phyloP scores from a whole-genome alignment of 768 basidiomycete genomes.

The Amanita phalloides region DNA sequence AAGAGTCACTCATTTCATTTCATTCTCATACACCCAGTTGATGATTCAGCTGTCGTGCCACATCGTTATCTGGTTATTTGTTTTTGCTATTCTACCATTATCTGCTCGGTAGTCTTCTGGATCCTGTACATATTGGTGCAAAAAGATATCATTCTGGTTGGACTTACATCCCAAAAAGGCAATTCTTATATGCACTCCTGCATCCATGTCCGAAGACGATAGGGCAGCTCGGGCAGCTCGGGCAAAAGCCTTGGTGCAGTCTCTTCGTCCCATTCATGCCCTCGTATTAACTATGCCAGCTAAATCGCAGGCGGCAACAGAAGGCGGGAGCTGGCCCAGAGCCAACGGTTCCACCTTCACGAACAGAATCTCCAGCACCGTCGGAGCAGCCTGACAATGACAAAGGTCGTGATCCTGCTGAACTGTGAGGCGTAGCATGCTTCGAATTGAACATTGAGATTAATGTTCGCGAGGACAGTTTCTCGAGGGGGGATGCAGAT shows the following conservation, averaged over 20 bases:
- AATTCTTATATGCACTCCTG: background rate
- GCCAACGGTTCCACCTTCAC: constrained; percentile 32
- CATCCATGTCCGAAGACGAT: constrained; percentile 56
- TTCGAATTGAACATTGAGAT: background rate
- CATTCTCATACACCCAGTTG: background rate
- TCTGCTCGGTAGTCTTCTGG: background rate
- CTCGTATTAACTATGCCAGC: constrained; percentile 26
- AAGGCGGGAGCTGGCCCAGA: constrained; percentile 35
- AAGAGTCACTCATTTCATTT: background rate
- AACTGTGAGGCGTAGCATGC: constrained; percentile 1
- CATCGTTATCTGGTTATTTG: background rate
- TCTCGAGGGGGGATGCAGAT: constrained; percentile 36
- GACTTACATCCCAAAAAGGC: constrained; percentile 10
- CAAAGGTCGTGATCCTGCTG: background rate
- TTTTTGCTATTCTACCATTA: constrained; percentile 1
- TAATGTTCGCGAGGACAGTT: constrained; percentile 15
- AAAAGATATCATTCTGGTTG: background rate
- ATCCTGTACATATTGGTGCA: constrained; percentile 1
- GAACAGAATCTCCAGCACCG: constrained; percentile 15
- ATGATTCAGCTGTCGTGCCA: background rate
- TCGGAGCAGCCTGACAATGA: background rate
- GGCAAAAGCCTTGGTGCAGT: constrained; percentile 69
- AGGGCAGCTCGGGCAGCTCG: constrained; percentile 75
- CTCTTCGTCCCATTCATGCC: constrained; percentile 3
- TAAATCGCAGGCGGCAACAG: constrained; percentile 75